These are phyloP conservation scores for Phaeoacremonium minimum DNA, from an alignment of 2,329 filamentous ascomycete genomes.

Conservation along the genomic window DNA sequence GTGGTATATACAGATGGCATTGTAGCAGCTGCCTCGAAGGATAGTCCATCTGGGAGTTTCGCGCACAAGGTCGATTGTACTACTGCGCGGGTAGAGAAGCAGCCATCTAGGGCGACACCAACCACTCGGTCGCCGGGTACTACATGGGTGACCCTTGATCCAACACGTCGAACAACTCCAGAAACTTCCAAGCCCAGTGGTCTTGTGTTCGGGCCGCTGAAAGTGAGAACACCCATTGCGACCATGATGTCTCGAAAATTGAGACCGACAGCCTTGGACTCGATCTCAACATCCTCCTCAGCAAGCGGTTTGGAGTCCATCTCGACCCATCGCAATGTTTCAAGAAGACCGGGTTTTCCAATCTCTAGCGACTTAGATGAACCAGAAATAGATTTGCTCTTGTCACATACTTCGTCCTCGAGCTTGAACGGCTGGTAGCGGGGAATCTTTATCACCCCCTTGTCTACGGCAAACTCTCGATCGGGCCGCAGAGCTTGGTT, in stretches of 20 bases:
- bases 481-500: constrained; percentile 4
- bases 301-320: constrained; percentile 1
- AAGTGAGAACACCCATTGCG: constrained; percentile 17
- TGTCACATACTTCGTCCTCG: not conserved
- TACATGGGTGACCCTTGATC: constrained; percentile 2
- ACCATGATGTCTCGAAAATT: constrained; percentile 31
- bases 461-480: constrained; percentile 8
- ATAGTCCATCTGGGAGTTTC: constrained; percentile 3
- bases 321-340: constrained; percentile 7
- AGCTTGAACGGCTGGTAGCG: constrained; percentile 6
- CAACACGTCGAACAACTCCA: not conserved
- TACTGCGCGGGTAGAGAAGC: constrained; percentile 1
- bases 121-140: constrained; percentile 5
- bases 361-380: not conserved
- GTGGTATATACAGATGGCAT: constrained; percentile 1
- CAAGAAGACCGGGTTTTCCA: constrained; percentile 9
- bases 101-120: constrained; percentile 1
- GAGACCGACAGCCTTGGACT: constrained; percentile 23
- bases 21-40: constrained; percentile 4
- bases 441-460: constrained; percentile 1
- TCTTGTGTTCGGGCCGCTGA: not conserved
- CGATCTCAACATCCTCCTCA: constrained; percentile 24
- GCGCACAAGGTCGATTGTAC: not conserved
- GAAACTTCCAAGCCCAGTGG: constrained; percentile 1
- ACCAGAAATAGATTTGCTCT: not conserved